Base-by-base conservation (phyloP, 257 asterid species). In the Solanum peruvianum region DNA sequence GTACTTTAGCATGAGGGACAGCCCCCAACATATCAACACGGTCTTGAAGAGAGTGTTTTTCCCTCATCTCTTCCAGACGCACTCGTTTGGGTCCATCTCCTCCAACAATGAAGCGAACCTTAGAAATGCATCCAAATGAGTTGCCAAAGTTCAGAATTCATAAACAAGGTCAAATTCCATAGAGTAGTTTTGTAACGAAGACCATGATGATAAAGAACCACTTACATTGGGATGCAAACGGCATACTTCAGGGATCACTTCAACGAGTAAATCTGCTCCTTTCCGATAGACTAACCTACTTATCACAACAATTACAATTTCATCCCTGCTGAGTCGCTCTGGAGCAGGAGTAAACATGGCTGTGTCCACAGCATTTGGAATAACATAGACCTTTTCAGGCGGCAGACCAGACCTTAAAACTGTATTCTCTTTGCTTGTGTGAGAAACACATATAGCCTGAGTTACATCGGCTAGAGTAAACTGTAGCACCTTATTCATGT, bases 11-110 rank as follows among this genome's bases (percentile, higher is more conserved):
- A 92, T 97, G 99, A 45, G 98, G 99, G 81, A 97, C 97, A 86
- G 98, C 99, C 86, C 99, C 99, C 91, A 97, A 88, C 99, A 97
- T 96, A 72, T 96, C 99, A 47, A 96, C 99, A 86, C 97, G 97
- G 87, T 97, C 99, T 92, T 97, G 99, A 88, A 96, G 98, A 89
- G 96, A 94, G 92, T 97, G 98, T 18, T 96, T 97, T 86, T 97
- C 99, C 90, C 99, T 92, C 99, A 97, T 97, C 92, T 97, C 99
- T 90, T 97, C 99, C 88, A 97, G 85, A 49, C 97, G 93, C 87
- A 97, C 99, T 91, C 99, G 93, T 93, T 96, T 97, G 86, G 99
- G 99, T 86, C 99, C 99, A 89, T 97, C 98, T 52, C 99, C 99
- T 88, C 99, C 99, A 86, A 97, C 89, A 89, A 97, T 87, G 90